Base-by-base conservation (phyloP, 2,329 filamentous ascomycete species). In the Monosporascus sp. region DNA sequence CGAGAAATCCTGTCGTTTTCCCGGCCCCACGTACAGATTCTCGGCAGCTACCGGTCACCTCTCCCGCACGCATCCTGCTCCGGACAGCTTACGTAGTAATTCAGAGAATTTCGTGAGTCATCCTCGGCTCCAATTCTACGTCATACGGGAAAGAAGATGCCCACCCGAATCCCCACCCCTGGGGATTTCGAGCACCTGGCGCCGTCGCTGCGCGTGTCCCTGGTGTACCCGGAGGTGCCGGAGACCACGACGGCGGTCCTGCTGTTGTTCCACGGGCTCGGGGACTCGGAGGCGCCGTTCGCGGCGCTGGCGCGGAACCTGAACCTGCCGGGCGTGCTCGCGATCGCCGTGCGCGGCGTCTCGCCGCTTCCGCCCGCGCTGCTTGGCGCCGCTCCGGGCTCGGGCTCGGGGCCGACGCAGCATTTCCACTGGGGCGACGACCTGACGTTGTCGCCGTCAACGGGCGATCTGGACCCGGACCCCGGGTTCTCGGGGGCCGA, bases 211-310 rank as follows among this genome's bases (percentile, higher is more conserved):
- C 71, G 72, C 14, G 63, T 77, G 54, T 70, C 74, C 49, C 67
- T 80, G 46, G 72, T 78, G 60, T 78, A 74, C 65, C 78, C 79
- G 43, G 68, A 74, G 28, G 77, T 80, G 22, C 73, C 80, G 38
- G 82, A 87, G 56, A 80, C 80, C 14, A 82, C 87, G 9, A 88
- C 85, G 44, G 87, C 92, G 62, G 78, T 95, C 60, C 82, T 96
- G 57, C 73, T 96, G 65, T 81, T 96, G 50, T 83, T 96, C 54
- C 91, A 96, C 70, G 91, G 91, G 58, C 81, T 96, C 14, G 91
- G 91, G 57, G 91, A 96, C 72, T 84, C 80, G 37, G 81, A 89
- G 55, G 64, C 68, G 3, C 78, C 88, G 37, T 95, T 94, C 68
- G 79, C 82, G 55, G 72, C 73, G 45, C 87, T 96, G 56, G 89